Evolutionary conservation across 805 yeast species (phyloP), one percentile per base, ranked within the genome.

Genomic region (Zygosaccharomyces lentus): DNA sequence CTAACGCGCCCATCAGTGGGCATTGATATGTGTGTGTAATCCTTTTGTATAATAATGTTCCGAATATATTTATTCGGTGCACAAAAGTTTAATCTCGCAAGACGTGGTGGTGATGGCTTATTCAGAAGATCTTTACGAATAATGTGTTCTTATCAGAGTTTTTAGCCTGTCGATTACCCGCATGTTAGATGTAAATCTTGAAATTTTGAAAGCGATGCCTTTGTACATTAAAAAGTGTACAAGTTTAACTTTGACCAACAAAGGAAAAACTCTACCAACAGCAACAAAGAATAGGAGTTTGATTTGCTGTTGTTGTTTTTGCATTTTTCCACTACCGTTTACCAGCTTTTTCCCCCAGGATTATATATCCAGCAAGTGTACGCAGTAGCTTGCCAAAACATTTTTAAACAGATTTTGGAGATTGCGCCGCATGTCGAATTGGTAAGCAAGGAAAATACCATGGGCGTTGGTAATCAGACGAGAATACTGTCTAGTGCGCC

Each of bases 1-100:
- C 55, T 25, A 45, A 9, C 17, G 51, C 49, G 9, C 50, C 54
- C 36, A 46, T 47, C 8, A 36, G 47, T 16, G 32, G 31, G 23
- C 52, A 52, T 37, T 52, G 36, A 44, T 4, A 9, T 9, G 15
- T 26, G 16, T 34, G 12, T 25, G 29, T 25, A 25, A 10, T 25
- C 29, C 7, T 25, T 25, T 4, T 25, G 9, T 25, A 25, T 9
- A 25, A 10, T 10, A 25, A 25, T 6, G 29, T 25, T 25, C 29
- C 12, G 29, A 25, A 25, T 6, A 10, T 9, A 10, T 25, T 25
- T 9, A 10, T 10, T 9, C 29, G 29, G 12, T 10, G 3, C 12
- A 25, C 12, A 25, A 25, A 25, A 3, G 21, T 3, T 19, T 19
- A 19, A 5, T 19, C 21, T 19, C 21, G 21, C 21, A 19, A 19